Base-by-base conservation (phyloP, 208 protist genomes). In the Crithidia sp. region DNA sequence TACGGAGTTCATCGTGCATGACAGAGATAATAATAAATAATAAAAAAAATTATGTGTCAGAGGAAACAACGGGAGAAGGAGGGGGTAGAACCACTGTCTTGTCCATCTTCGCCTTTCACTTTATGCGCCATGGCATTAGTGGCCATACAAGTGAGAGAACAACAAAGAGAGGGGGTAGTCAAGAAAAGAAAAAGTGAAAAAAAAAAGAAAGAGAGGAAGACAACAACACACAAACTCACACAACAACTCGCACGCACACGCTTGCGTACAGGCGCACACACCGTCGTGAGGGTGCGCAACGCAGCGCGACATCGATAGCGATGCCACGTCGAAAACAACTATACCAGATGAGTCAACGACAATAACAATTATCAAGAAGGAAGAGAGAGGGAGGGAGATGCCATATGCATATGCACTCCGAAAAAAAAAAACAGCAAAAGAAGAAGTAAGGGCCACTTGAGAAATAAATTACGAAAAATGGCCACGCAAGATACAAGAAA, bases 351-450 rank as follows among this genome's bases (percentile, higher is more conserved):
- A 55, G 16, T 17, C 8, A 55, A 55, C 50, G n/a, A 55, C 16
- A 55, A 0, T 17, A 55, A 55, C 16, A 2, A 6, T 28, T 28
- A 28, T 28, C 28, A 28, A 28, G 28, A 28, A 1, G 28, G 28
- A 28, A 28, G 28, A 1, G 28, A 28, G 28, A 49, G 12, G 12
- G 16, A 19, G 8, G n/a, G 6, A 55, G n/a, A 59, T 8, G 16
- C 5, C 0, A 45, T 5, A 61, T 45, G 14, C 28, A 61, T 19
- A 36, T 7, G 5, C 28, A 17, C 57, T 5, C 39, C 3, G 45
- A 45, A 41, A 61, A 61, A 61, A 45, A 16, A 41, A 61, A 41
- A 61, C 37, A 61, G 9, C 28, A 55, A 55, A 19, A 55, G 16
- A 55, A 55, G 50, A 55, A 17, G 50, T 17, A 55, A 0, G 16